phyloP scores from a whole-genome alignment of 1,139 yeast species.

The Tardiomyces blankii region DNA sequence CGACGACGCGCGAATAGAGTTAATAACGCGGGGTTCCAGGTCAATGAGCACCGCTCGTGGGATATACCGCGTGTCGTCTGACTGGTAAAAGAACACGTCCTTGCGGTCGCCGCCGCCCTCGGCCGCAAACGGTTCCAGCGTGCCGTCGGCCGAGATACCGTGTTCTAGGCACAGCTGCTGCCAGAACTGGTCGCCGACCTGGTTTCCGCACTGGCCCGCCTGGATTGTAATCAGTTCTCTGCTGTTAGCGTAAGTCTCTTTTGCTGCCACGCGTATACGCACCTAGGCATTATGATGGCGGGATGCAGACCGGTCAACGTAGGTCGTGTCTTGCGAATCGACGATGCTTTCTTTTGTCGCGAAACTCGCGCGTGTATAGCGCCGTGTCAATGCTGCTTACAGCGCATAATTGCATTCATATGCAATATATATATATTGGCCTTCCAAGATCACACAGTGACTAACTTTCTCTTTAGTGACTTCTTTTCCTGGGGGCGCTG shows the following conservation, averaged over 20 bases:
- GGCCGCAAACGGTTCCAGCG: constrained; percentile 23
- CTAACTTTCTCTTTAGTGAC: too few relatives aligned
- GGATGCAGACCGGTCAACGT: too few relatives aligned
- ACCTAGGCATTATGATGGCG: too few relatives aligned
- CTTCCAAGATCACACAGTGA: too few relatives aligned
- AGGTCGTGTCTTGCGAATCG: too few relatives aligned
- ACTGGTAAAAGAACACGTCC: constrained; percentile 71
- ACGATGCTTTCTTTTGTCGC: too few relatives aligned
- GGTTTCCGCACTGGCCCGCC: constrained; percentile 93
- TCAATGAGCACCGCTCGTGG: constrained; percentile 83
- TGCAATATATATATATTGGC: too few relatives aligned
- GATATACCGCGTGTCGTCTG: constrained; percentile 68
- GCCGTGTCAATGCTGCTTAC: too few relatives aligned
- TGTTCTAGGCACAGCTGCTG: constrained; percentile 80
- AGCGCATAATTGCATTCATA: too few relatives aligned
- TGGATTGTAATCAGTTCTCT: constrained; percentile 57
- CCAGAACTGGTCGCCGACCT: constrained; percentile 92
- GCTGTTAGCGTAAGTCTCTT: constrained; percentile 6
- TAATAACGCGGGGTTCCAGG: constrained; percentile 82
- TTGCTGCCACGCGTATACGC: too few relatives aligned
- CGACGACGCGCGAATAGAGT: constrained; percentile 41
- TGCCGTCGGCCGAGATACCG: constrained; percentile 72
- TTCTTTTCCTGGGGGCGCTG: too few relatives aligned
- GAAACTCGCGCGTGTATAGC: too few relatives aligned
- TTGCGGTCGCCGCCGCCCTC: constrained; percentile 57